Conservation (phyloP, 805 yeast genomes). For the Cephaloascus albidus region DNA sequence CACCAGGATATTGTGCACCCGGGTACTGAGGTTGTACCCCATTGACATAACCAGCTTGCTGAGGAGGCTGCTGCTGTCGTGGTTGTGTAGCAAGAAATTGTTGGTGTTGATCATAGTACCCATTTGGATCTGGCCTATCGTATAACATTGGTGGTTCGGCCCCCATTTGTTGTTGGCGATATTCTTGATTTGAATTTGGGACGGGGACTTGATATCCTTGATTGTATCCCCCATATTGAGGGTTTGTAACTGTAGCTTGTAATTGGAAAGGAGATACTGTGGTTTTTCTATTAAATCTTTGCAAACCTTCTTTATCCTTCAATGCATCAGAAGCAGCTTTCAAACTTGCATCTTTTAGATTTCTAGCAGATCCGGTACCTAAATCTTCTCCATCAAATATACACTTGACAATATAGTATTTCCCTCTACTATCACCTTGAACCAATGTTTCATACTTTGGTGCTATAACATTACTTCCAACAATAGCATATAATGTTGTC, state of each 20-base stretch:
- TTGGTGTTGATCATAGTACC: too few relatives aligned
- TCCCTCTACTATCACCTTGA: not conserved
- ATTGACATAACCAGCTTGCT: too few relatives aligned
- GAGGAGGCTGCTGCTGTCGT: too few relatives aligned
- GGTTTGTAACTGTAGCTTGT: not conserved
- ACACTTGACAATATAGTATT: not conserved
- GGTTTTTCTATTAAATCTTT: too few relatives aligned
- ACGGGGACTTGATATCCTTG: too few relatives aligned
- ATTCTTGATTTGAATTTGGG: not conserved
- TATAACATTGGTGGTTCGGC: not conserved
- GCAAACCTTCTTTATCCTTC: not conserved
- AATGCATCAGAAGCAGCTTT: not conserved
- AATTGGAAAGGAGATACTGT: not conserved
- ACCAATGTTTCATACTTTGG: not conserved
- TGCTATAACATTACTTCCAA: not conserved
- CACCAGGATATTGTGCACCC: not conserved
- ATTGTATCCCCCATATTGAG: too few relatives aligned
- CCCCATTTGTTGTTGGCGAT: not conserved
- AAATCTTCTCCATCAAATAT: not conserved
- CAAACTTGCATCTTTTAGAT: not conserved
- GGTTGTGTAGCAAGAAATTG: not conserved
- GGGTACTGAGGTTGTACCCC: not conserved
- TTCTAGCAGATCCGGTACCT: not conserved
- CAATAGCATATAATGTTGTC: not conserved
- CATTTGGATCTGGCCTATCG: too few relatives aligned